Evolutionary conservation across 768 basidiomycete species (phyloP).

Genomic region (Hortiboletus campestris): DNA sequence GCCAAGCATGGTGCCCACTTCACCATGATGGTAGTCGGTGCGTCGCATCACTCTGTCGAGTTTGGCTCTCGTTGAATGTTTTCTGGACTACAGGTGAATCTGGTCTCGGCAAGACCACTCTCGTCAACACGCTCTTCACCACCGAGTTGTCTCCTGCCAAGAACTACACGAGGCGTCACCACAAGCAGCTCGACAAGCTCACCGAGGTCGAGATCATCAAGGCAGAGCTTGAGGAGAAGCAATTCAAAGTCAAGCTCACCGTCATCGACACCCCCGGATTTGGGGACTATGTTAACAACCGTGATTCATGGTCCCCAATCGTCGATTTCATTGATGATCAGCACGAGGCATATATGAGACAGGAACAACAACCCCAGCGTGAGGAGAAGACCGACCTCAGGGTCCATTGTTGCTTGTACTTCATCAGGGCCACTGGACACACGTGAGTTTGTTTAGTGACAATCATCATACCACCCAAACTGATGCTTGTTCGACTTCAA

Average conservation of each 20-base stretch:
- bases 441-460: conserved; percentile 57
- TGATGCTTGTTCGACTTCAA: conserved; percentile 8
- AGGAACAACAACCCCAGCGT: conserved; percentile 98
- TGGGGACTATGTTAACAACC: conserved; percentile 99
- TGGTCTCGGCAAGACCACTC: conserved; percentile 93
- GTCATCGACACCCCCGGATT: conserved; percentile 99
- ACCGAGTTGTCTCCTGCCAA: conserved; percentile 92
- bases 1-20: conserved; percentile 97
- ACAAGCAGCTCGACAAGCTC: conserved; percentile 97
- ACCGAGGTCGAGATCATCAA: conserved; percentile 99
- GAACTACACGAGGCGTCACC: conserved; percentile 85
- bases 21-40: conserved; percentile 99
- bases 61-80: not conserved
- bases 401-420: conserved; percentile 96
- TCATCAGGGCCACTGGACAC: conserved; percentile 94
- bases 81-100: conserved; percentile 70
- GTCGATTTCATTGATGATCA: conserved; percentile 98
- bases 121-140: conserved; percentile 98
- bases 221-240: conserved; percentile 97
- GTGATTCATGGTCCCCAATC: conserved; percentile 97
- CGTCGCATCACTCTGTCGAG: not conserved
- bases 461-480: not conserved
- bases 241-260: conserved; percentile 98
- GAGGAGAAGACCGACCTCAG: conserved; percentile 91
- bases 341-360: conserved; percentile 93